Conservation (phyloP, 1,139 yeast species). For the Pichia sp. region DNA sequence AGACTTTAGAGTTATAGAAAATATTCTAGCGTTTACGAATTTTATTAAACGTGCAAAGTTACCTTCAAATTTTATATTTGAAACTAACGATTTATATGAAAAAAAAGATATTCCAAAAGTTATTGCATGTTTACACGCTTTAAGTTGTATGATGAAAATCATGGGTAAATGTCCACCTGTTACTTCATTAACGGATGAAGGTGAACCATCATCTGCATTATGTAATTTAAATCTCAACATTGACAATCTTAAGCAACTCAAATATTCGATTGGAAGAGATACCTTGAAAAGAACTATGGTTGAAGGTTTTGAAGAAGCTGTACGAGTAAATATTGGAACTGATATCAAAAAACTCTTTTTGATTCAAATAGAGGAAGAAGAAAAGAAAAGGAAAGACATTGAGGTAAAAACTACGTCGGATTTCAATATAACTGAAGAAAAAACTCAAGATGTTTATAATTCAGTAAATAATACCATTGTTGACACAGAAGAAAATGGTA, state of each 20-base stretch:
- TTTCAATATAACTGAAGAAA: not conserved
- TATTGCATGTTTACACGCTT: slow-evolving; percentile 86
- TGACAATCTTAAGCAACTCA: slow-evolving; percentile 60
- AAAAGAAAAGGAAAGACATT: not conserved
- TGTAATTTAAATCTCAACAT: slow-evolving; percentile 5
- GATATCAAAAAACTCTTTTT: slow-evolving; percentile 16
- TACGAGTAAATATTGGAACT: slow-evolving; percentile 26
- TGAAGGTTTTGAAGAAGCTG: slow-evolving; percentile 26
- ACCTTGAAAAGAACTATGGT: slow-evolving; percentile 28
- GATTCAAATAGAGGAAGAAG: slow-evolving; percentile 6
- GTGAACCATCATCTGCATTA: slow-evolving; percentile 4
- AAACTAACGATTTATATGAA: slow-evolving; percentile 87
- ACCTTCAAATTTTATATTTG: slow-evolving; percentile 85
- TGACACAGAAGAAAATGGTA: not conserved
- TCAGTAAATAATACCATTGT: not conserved
- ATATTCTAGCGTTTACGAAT: slow-evolving; percentile 77
- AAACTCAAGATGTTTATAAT: not conserved
- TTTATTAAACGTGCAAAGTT: slow-evolving; percentile 64
- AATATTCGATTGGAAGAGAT: slow-evolving; percentile 52
- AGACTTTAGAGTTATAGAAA: slow-evolving; percentile 79
- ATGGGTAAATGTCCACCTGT: slow-evolving; percentile 53
- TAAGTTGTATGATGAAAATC: slow-evolving; percentile 60
- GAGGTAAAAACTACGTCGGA: not conserved
- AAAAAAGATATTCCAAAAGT: slow-evolving; percentile 91
- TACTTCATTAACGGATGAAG: slow-evolving; percentile 38